Conservation (phyloP, 2,329 filamentous ascomycete species). For the Aspergillus alliaceus region DNA sequence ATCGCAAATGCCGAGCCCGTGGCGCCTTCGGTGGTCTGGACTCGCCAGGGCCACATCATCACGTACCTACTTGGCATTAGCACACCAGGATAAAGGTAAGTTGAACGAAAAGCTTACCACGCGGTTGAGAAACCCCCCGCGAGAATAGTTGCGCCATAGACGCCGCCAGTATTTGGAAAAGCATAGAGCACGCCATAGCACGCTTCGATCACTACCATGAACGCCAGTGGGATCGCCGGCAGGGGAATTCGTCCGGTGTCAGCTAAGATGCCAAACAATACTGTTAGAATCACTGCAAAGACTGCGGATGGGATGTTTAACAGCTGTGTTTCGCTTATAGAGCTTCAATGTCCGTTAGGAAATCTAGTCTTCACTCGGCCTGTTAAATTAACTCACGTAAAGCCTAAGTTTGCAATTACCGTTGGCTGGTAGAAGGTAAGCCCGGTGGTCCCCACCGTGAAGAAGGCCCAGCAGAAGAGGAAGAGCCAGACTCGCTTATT, state of each 20-base stretch:
- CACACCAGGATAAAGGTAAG: too few species aligned
- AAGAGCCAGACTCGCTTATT: constrained; percentile 9
- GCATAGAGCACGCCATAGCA: constrained; percentile 8
- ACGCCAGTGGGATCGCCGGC: background rate
- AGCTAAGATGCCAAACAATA: constrained; percentile 1
- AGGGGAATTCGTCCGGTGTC: constrained; percentile 1
- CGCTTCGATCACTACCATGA: constrained; percentile 3
- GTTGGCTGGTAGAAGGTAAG: constrained; percentile 8
- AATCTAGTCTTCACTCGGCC: background rate
- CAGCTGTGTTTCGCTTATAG: background rate
- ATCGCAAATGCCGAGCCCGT: constrained; percentile 15
- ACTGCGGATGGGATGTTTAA: constrained; percentile 1
- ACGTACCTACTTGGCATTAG: background rate
- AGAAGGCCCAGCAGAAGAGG: constrained; percentile 7
- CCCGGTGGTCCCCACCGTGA: constrained; percentile 1
- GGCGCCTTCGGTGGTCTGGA: constrained; percentile 9
- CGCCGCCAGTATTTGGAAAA: constrained; percentile 5
- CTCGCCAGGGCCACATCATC: constrained; percentile 15
- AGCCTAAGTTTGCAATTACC: constrained; percentile 5
- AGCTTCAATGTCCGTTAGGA: background rate
- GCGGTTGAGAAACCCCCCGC: background rate
- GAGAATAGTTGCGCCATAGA: constrained; percentile 1
- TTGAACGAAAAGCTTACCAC: background rate
- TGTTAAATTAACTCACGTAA: background rate
- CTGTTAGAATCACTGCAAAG: background rate